phyloP scores from a whole-genome alignment of 1,284 basidiomycete genomes.

The Neonothopanus nambi region DNA sequence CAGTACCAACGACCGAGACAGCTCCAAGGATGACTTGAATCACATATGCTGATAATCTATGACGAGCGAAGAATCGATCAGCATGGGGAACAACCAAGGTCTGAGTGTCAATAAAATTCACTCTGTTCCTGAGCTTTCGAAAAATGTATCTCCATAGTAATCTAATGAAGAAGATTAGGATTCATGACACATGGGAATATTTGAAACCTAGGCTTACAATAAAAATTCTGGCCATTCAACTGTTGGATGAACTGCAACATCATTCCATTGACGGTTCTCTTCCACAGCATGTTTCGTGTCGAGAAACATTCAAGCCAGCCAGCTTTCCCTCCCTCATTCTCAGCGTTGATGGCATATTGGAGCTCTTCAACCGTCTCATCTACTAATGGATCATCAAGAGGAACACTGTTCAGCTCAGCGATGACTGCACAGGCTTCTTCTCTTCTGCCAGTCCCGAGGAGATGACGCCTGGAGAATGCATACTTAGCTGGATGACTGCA shows the following conservation, averaged over 20 bases:
- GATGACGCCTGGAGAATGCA: constrained; percentile 48
- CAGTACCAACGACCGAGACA: constrained; percentile 64
- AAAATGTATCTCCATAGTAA: constrained; percentile 84
- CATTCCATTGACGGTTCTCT: constrained; percentile 74
- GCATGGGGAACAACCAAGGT: neutral
- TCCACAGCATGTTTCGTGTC: constrained; percentile 66
- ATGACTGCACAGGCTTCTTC: constrained; percentile 63
- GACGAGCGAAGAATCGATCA: neutral
- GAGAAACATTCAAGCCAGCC: constrained; percentile 82
- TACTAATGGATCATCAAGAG: constrained; percentile 62
- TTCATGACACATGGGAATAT: neutral
- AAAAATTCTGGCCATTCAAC: constrained; percentile 75
- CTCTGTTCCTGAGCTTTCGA: constrained; percentile 71
- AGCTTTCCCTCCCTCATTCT: constrained; percentile 78
- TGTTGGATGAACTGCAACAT: constrained; percentile 85
- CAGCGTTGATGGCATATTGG: constrained; percentile 62
- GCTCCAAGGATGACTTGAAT: constrained; percentile 74
- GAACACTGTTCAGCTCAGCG: constrained; percentile 64
- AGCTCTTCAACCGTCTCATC: constrained; percentile 70
- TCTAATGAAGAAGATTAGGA: constrained; percentile 36
- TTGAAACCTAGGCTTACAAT: constrained; percentile 46
- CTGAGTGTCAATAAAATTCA: constrained; percentile 29
- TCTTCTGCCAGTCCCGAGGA: constrained; percentile 52
- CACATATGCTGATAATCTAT: constrained; percentile 64
- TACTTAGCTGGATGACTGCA: neutral